phyloP scores from a whole-genome alignment of 345 rosid genomes.

The Boechera divaricarpa region DNA sequence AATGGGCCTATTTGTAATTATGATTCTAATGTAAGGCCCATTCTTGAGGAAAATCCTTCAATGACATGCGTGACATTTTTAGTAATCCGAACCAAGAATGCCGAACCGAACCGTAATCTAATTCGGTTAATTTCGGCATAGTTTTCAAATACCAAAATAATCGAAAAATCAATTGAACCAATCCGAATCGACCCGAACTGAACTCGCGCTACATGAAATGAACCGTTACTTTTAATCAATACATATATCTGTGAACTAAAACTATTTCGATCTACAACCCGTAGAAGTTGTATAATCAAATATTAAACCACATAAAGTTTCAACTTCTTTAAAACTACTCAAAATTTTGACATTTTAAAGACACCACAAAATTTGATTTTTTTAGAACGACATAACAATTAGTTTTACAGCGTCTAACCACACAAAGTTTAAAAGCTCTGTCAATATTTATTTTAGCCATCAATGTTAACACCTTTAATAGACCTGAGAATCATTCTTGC shows the following conservation, averaged over 20 bases:
- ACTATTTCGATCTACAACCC: too few relatives aligned
- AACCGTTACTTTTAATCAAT: too few relatives aligned
- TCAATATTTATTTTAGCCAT: not conserved
- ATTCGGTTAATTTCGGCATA: too few relatives aligned
- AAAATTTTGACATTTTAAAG: not conserved
- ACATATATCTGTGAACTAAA: too few relatives aligned
- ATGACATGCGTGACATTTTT: conserved; percentile 5
- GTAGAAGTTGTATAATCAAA: not conserved
- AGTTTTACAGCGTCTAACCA: not conserved
- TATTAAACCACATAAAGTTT: not conserved
- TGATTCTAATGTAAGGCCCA: not conserved
- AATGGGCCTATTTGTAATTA: not conserved
- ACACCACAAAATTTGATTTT: not conserved
- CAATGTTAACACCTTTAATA: not conserved
- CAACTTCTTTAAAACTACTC: not conserved
- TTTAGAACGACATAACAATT: not conserved
- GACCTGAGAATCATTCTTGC: not conserved
- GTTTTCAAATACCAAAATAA: too few relatives aligned
- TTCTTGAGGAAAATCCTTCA: not conserved
- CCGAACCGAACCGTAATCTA: too few relatives aligned
- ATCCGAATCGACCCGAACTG: too few relatives aligned
- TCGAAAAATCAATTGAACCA: too few relatives aligned
- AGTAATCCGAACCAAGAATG: too few relatives aligned
- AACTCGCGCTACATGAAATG: too few relatives aligned
- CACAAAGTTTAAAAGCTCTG: not conserved